Evolutionary conservation across 2,329 filamentous ascomycete genomes (phyloP).

Genomic region (Camillea tinctor): DNA sequence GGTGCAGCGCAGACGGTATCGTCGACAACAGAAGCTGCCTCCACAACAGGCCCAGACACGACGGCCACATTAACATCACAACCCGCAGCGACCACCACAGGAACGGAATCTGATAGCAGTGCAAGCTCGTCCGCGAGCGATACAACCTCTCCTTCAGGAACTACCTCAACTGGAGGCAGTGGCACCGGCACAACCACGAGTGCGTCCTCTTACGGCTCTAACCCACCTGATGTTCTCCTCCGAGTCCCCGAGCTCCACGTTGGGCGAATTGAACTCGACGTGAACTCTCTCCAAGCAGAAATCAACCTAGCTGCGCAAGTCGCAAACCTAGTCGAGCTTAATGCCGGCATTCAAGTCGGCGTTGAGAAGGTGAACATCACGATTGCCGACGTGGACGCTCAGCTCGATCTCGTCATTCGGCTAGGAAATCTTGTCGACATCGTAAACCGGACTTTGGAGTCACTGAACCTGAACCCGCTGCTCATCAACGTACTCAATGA

Average conservation of each 20-base stretch:
- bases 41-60: constrained; percentile 12
- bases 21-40: constrained; percentile 21
- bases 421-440: constrained; percentile 60
- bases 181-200: constrained; percentile 21
- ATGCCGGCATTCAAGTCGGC: constrained; percentile 53
- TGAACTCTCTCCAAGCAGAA: constrained; percentile 58
- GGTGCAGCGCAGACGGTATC: constrained; percentile 35
- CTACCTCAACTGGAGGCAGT: constrained; percentile 17
- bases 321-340: constrained; percentile 55
- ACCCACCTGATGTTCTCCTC: constrained; percentile 56
- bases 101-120: not conserved
- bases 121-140: constrained; percentile 6
- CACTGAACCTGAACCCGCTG: constrained; percentile 60
- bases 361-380: constrained; percentile 56
- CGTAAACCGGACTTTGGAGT: constrained; percentile 58
- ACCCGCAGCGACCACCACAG: constrained; percentile 6
- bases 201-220: constrained; percentile 32
- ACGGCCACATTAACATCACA: constrained; percentile 14
- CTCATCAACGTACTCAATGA: constrained; percentile 55
- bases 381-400: constrained; percentile 57
- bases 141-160: constrained; percentile 17
- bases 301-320: constrained; percentile 60
- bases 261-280: constrained; percentile 57
- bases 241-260: constrained; percentile 58
- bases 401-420: constrained; percentile 59